Evolutionary conservation across 495 filamentous ascomycete genomes (phyloP), one percentile per base, ranked within the genome.

Genomic region (Penicillium samsonianum): DNA sequence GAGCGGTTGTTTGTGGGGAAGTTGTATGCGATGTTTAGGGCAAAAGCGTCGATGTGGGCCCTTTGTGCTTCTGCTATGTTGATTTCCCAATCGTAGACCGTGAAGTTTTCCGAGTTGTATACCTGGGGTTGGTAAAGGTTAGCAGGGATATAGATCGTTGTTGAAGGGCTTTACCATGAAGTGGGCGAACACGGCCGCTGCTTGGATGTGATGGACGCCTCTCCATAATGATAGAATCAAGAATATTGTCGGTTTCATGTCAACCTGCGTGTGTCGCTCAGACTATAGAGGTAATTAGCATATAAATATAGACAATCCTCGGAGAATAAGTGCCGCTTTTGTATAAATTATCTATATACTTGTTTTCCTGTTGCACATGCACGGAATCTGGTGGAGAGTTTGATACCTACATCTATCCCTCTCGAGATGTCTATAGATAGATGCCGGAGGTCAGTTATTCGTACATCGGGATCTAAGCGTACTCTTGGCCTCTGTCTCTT

Each of bases 11-110:
- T 55, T 4, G 52, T 55, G 12, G 77, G 83, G 64, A 77, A 81
- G 0, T 66, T 63, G 51, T 86, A 82, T 9, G 78, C 88, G 42
- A 89, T 78, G 55, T 91, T 90, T 30, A 91, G 65, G 0, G 83
- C 88, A 62, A 91, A 91, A 3, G 84, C 88, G 63, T 91, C 88
- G 48, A 91, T 89, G 35, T 84, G 79, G 0, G 82, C 77, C 14
- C 76, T 76, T 58, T 84, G 79, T 9, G 88, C 88, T 10, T 78
- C 68, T 8, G 62, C 65, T 43, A 91, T 86, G 49, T 91, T 86
- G 7, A 70, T 71, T 38, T 75, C 69, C 82, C 85, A 90, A 31
- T 86, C 76, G 14, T 73, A 69, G 1, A 58, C 48, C 0, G 75
- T 72, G 57, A 71, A 72, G 22, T 55, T 42, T 1, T 55, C 68